phyloP scores from a whole-genome alignment of 257 asterid genomes.

The Solanum megistacrolobum region DNA sequence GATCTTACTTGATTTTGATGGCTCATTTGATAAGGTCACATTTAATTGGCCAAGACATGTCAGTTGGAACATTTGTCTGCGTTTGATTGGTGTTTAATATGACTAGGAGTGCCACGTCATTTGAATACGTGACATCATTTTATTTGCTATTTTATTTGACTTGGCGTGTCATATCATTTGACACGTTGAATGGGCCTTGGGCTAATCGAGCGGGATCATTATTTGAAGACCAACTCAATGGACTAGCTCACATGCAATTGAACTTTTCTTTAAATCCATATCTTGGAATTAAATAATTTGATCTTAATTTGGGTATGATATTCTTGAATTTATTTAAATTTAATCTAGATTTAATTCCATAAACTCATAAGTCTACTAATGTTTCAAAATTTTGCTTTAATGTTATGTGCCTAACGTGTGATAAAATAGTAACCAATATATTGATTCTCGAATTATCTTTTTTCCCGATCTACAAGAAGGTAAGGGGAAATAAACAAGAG shows the following conservation, averaged over 20 bases:
- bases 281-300: neutral
- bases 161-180: neutral
- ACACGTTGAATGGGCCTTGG: neutral
- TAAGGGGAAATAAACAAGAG: neutral
- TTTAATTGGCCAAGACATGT: neutral
- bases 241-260: neutral
- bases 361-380: neutral
- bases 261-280: neutral
- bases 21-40: neutral
- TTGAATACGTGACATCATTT: neutral
- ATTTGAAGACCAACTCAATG: neutral
- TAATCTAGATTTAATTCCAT: neutral
- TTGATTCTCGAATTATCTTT: neutral
- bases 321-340: neutral
- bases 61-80: neutral
- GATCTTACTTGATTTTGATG: neutral
- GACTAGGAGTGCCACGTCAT: neutral
- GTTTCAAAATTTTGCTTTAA: neutral
- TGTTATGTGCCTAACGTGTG: neutral
- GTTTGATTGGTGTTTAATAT: neutral
- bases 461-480: neutral
- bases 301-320: neutral
- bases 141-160: neutral
- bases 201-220: neutral
- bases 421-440: neutral